Evolutionary conservation across 768 basidiomycete genomes (phyloP).

Genomic region (Heimioporus sp.): DNA sequence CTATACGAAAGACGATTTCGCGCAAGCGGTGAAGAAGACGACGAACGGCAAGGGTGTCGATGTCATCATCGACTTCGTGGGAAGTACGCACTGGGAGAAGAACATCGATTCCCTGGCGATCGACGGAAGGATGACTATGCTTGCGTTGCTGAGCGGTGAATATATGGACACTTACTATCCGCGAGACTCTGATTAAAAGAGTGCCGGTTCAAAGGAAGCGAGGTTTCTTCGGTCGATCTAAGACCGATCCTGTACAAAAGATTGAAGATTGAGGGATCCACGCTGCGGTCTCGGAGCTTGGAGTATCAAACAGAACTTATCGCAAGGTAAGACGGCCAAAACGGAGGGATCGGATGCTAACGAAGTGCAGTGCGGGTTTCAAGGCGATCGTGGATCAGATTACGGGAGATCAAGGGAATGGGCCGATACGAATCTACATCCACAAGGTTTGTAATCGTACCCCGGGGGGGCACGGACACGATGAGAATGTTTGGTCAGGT

Average conservation of each 20-base stretch:
- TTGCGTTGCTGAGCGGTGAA: slow-evolving; percentile 66
- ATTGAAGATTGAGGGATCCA: slow-evolving; percentile 85
- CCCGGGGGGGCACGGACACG: slow-evolving; percentile 12
- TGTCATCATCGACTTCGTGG: slow-evolving; percentile 84
- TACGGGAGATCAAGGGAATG: slow-evolving; percentile 52
- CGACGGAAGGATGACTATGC: slow-evolving; percentile 74
- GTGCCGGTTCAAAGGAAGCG: slow-evolving; percentile 41
- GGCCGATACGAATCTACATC: slow-evolving; percentile 69
- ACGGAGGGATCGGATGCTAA: neutral
- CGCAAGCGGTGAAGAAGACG: slow-evolving; percentile 62
- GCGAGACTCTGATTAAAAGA: slow-evolving; percentile 20
- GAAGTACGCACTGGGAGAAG: slow-evolving; percentile 69
- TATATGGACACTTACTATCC: slow-evolving; percentile 8
- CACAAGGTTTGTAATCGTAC: slow-evolving; percentile 56
- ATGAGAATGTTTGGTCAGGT: slow-evolving; percentile 42
- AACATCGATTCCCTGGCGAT: slow-evolving; percentile 68
- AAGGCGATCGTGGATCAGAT: slow-evolving; percentile 55
- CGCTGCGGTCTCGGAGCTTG: slow-evolving; percentile 70
- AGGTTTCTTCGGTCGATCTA: slow-evolving; percentile 54
- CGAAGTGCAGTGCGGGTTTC: slow-evolving; percentile 42
- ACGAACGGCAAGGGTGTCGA: slow-evolving; percentile 75
- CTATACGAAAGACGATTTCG: slow-evolving; percentile 84
- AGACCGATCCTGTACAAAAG: slow-evolving; percentile 76
- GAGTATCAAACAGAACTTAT: slow-evolving; percentile 78
- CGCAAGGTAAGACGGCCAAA: slow-evolving; percentile 37